Evolutionary conservation across 2,329 filamentous ascomycete genomes (phyloP), one percentile per base, ranked within the genome.

Genomic region (Curvularia hawaiiensis): DNA sequence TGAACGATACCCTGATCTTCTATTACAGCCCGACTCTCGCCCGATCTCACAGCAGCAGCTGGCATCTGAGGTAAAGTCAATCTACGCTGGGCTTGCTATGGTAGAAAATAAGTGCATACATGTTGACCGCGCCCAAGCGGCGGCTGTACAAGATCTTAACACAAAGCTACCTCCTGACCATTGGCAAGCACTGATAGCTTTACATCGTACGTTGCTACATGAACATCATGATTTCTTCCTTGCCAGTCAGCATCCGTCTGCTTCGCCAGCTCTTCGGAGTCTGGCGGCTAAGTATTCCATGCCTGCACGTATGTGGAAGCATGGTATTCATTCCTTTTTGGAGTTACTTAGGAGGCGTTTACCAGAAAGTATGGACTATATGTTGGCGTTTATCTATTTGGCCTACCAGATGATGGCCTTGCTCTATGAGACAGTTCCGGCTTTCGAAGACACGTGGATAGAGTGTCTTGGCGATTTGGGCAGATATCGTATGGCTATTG

Each of bases 271-370:
- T 0, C 73, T 98, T 0, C 83, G 85, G 3, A 80, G 85, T 0
- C 75, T 97, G 0, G 89, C 92, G 0, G 83, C 84, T 0, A 95
- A 95, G 60, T 97, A 97, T 65, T 87, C 88, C 0, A 97, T 98
- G 91, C 93, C 94, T 0, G 92, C 91, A 0, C 82, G 94, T 0
- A 95, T 98, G 90, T 98, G 95, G 95, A 84, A 91, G 0, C 91
- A 96, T 66, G 94, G 91, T 0, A 97, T 98, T 3, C 92, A 96
- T 70, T 88, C 87, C 0, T 95, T 95, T 56, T 80, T 96, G 0
- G 91, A 96, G 63, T 74, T 96, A 0, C 66, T 78, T 4, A 70
- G 74, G 0, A 87, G 91, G 62, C 84, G 88, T 2, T 79, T 97
- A 0, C 94, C 93, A 0, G 83, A 82, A 0, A 92, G 90, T 1